Evolutionary conservation across 73 alveolate species (phyloP), one percentile per base, ranked within the genome.

Genomic region (Tetrahymena elliotti): DNA sequence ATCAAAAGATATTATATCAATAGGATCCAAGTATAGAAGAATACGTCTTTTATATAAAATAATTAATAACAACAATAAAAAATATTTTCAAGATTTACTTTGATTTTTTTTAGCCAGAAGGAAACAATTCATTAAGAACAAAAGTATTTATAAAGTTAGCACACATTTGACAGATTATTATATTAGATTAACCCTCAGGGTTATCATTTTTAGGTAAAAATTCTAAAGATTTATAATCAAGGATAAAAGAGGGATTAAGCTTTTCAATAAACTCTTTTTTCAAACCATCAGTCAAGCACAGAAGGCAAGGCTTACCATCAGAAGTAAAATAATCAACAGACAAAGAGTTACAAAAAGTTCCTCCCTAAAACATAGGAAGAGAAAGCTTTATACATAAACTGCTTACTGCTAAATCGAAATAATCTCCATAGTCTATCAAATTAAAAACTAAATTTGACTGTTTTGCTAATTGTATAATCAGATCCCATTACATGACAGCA

Each of bases 351-450:
- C 97, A 92, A 68, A 97, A 98, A 33, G 98, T 96, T 1, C 99
- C 99, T 47, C 98, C 99, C 22, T 39, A 82, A 31, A 96, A 93
- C 93, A 97, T 94, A 39, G 98, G 99, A n/a, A 96, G 82, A 4
- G 88, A 35, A 39, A 95, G 94, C 7, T 53, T 82, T 36, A 95
- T 93, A 82, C 98, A 95, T 27, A 98, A 54, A 13, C 97, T 47
- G 83, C 95, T 83, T 7, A 98, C 99, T 27, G 99, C 99, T 24
- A 96, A 96, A 93, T 98, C 99, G 93, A 97, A 98, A 93, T 96
- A 98, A 93, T 98, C 99, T 24, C 99, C 98, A 84, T 97, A 98
- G 93, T 98, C 99, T 38, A 98, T 98, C 98, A 97, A 97, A 92
- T 98, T 98, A 93, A 98, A 97, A 18, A 98, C 95, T 20, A 95